phyloP scores from a whole-genome alignment of 2,329 filamentous ascomycete genomes.

The Neurospora crassa region DNA sequence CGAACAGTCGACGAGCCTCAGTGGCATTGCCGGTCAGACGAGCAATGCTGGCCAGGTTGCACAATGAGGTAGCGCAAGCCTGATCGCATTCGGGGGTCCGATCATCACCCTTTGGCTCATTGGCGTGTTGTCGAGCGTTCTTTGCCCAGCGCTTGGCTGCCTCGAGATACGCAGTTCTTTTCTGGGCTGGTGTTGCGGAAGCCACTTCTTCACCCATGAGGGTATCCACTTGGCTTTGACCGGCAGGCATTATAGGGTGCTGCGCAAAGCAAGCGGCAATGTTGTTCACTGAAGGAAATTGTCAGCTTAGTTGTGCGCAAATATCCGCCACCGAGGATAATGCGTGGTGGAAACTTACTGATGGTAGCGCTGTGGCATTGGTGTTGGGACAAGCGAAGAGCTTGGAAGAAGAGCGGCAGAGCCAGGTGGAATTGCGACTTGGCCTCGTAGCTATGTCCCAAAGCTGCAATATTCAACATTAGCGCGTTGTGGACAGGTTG shows the following conservation, averaged over 20 bases:
- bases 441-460: constrained; percentile 68
- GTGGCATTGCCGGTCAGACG: constrained; percentile 58
- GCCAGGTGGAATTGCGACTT: constrained; percentile 71
- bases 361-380: constrained; percentile 73
- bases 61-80: constrained; percentile 74
- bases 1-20: constrained; percentile 59
- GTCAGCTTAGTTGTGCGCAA: background rate
- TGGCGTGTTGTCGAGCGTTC: constrained; percentile 62
- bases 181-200: constrained; percentile 29
- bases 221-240: constrained; percentile 22
- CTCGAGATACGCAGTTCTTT: constrained; percentile 52
- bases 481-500: constrained; percentile 14
- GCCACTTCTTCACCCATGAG: constrained; percentile 15
- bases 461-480: constrained; percentile 35
- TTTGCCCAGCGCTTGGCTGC: constrained; percentile 70
- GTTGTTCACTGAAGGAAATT: constrained; percentile 57
- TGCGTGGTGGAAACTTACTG: constrained; percentile 40
- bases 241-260: constrained; percentile 37
- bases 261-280: constrained; percentile 65
- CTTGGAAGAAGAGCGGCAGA: constrained; percentile 78
- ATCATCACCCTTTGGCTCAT: constrained; percentile 53
- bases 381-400: constrained; percentile 55
- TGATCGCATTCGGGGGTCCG: constrained; percentile 73
- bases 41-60: constrained; percentile 78
- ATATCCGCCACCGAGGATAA: background rate